Evolutionary conservation across 306 rosid genomes (phyloP), one percentile per base, ranked within the genome.

Genomic region (Quillaja saponaria): DNA sequence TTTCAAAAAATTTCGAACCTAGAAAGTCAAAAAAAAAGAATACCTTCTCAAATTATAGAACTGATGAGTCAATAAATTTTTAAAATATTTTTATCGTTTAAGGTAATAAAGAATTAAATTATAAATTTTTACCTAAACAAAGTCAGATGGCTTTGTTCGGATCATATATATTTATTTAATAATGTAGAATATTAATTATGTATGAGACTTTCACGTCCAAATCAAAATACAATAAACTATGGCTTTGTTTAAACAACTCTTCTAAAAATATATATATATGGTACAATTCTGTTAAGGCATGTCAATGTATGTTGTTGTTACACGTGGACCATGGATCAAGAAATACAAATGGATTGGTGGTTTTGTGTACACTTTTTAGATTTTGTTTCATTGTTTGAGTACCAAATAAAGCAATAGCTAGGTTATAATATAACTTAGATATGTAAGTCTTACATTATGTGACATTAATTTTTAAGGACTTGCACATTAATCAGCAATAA

Each of bases 221-320:
- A 60, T 31, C 66, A 44, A 44, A 44, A 2, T 18, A 49, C 18
- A 49, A 2, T 49, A 19, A 49, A 48, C 6, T n/a, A 5, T 17
- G 11, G 13, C 3, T 49, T 41, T 12, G 13, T 3, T 50, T 5
- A 28, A 13, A n/a, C n/a, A n/a, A n/a, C n/a, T n/a, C n/a, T n/a
- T n/a, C n/a, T n/a, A n/a, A n/a, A n/a, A n/a, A 5, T 13, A 31
- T n/a, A 6, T 12, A 11, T 13, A 33, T 31, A 45, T 45, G 3
- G 35, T 4, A 17, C 35, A 34, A 8, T 8, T 48, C n/a, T 63
- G 15, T 12, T 8, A 6, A 34, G 35, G 20, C 48, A 34, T 18
- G 68, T 48, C 68, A 6, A n/a, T 63, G 35, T 48, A 5, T 34
- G 68, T 18, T 63, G 57, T 63, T 57, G 20, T 17, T n/a, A 3